A percentile compares a stretch with the other conserved stretches of the same genome.
These are phyloP conservation scores for Eutrema salsugineum DNA, from an alignment of 441 rosid species.

Conservation along the genomic window DNA sequence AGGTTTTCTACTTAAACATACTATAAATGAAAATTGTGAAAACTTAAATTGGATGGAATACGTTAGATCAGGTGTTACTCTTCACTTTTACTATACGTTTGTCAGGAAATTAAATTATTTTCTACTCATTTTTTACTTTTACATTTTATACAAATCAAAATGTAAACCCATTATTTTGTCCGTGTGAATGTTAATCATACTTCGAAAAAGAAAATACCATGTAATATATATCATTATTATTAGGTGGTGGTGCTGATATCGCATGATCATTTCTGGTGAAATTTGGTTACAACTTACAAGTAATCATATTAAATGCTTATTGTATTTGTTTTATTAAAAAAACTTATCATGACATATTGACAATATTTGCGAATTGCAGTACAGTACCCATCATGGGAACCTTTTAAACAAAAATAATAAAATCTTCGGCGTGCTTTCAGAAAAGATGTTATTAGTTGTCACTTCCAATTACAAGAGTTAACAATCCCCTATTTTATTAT, in stretches of 20 bases:
- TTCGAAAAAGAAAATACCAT: not conserved
- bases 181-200: not conserved
- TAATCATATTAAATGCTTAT: not conserved
- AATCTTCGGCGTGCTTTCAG: slow-evolving; percentile 15
- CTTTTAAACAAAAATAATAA: slow-evolving; percentile 6
- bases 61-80: not conserved
- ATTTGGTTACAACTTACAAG: not conserved
- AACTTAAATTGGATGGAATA: not conserved
- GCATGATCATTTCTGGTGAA: slow-evolving; percentile 20
- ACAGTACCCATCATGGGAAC: slow-evolving; percentile 19
- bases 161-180: not conserved
- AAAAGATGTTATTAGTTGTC: not conserved
- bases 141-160: not conserved
- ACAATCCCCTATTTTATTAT: not conserved
- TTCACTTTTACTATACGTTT: not conserved
- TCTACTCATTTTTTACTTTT: not conserved
- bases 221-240: not conserved
- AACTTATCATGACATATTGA: slow-evolving; percentile 22
- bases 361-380: slow-evolving; percentile 19
- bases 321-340: not conserved
- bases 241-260: not conserved
- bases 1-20: not conserved
- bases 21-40: not conserved
- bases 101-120: not conserved
- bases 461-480: not conserved